Conservation (phyloP, 495 filamentous ascomycete species). For the Ramalina peruviana region DNA sequence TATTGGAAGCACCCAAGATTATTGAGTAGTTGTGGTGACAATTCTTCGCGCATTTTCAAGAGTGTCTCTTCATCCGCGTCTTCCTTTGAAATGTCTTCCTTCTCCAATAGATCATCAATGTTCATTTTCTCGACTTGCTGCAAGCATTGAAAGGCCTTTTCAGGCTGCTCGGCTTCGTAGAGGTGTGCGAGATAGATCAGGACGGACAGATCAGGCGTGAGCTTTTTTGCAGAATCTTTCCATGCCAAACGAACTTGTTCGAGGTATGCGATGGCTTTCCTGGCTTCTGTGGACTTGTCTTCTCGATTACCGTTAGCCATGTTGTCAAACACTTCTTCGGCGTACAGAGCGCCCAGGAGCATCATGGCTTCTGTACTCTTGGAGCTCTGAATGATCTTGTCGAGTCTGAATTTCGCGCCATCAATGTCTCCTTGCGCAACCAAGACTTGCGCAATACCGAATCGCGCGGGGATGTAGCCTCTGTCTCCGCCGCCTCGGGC, state of each 20-base stretch:
- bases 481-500: constrained; percentile 76
- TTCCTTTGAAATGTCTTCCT: constrained; percentile 49
- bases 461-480: constrained; percentile 83
- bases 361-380: constrained; percentile 87
- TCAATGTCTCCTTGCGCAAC: constrained; percentile 72
- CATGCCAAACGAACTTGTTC: constrained; percentile 77
- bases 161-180: constrained; percentile 72
- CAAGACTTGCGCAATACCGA: constrained; percentile 78
- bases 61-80: constrained; percentile 46
- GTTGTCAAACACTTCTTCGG: constrained; percentile 80
- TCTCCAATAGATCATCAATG: constrained; percentile 51
- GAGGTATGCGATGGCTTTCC: constrained; percentile 68
- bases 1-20: constrained; percentile 95
- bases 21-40: constrained; percentile 85
- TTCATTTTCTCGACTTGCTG: constrained; percentile 82
- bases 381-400: constrained; percentile 77
- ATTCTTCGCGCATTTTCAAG: constrained; percentile 48
- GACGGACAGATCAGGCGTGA: constrained; percentile 70
- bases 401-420: constrained; percentile 82
- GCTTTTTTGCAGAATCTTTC: constrained; percentile 78
- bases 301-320: constrained; percentile 63
- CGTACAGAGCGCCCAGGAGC: constrained; percentile 75
- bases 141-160: constrained; percentile 83
- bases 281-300: constrained; percentile 67
- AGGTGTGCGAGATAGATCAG: constrained; percentile 81